A percentile compares a stretch with the other conserved stretches of the same genome.
Evolutionary conservation across 2,329 filamentous ascomycete genomes (phyloP).

Genomic region (Aspergillus tubingensis): DNA sequence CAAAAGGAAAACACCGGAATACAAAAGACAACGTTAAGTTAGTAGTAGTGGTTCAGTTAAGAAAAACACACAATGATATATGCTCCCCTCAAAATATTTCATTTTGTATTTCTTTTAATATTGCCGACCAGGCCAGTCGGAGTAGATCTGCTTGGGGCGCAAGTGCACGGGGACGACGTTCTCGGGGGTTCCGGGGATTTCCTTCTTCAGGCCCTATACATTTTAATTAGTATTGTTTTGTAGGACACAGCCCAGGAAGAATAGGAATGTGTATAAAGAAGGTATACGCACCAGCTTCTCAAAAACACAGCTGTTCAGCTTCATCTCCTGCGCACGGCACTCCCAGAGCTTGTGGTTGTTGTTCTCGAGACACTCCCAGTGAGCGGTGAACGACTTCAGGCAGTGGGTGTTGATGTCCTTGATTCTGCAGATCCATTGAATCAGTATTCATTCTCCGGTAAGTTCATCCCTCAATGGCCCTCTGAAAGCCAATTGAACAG

Average conservation of each 20-base stretch:
- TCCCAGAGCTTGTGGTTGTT: conserved; percentile 98
- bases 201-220: conserved; percentile 74
- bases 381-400: conserved; percentile 82
- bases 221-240: conserved; percentile 1
- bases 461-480: too few relatives aligned
- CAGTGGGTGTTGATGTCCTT: conserved; percentile 96
- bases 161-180: conserved; percentile 73
- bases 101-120: too few relatives aligned
- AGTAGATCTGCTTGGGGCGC: conserved; percentile 55
- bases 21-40: conserved; percentile 15
- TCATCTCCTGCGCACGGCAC: conserved; percentile 83
- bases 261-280: too few relatives aligned
- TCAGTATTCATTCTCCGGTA: not conserved
- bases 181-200: conserved; percentile 71
- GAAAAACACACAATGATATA: conserved; percentile 20
- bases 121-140: conserved; percentile 27
- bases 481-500: not conserved
- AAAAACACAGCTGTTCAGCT: conserved; percentile 92
- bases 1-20: conserved; percentile 24
- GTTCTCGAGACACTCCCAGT: conserved; percentile 95
- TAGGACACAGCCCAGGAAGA: not conserved
- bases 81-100: too few relatives aligned
- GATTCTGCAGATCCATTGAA: conserved; percentile 58
- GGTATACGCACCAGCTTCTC: conserved; percentile 78
- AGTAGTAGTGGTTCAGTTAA: not conserved